Percentiles rank a stretch among this genome's conserved stretches.
Conservation (phyloP, 2,329 filamentous ascomycete genomes). For the Amylocarpus encephaloides region DNA sequence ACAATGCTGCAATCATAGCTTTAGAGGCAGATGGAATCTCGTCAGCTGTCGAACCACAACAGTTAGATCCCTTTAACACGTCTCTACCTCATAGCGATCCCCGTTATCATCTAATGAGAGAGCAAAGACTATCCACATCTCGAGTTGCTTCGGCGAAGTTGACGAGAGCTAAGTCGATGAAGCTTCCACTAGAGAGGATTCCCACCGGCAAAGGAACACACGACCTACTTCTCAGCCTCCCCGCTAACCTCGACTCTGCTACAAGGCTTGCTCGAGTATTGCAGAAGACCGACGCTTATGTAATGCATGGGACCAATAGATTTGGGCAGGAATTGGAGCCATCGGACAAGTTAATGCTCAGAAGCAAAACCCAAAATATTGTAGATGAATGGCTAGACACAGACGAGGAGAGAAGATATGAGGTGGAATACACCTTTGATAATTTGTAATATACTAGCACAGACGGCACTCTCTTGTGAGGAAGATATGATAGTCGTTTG, state of each 20-base stretch:
- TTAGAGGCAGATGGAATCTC: slow-evolving; percentile 11
- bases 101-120: slow-evolving; percentile 29
- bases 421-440: slow-evolving; percentile 19
- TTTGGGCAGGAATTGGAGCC: slow-evolving; percentile 15
- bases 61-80: slow-evolving; percentile 15
- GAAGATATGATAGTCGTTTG: slow-evolving; percentile 1
- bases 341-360: slow-evolving; percentile 7
- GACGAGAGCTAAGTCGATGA: slow-evolving; percentile 23
- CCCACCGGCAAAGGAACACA: slow-evolving; percentile 19
- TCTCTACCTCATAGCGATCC: slow-evolving; percentile 27
- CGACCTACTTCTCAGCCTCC: slow-evolving; percentile 15
- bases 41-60: background rate
- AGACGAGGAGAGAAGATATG: slow-evolving; percentile 6
- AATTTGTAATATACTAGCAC: slow-evolving; percentile 7
- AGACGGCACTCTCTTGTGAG: background rate
- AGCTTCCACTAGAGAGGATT: slow-evolving; percentile 27
- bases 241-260: slow-evolving; percentile 10
- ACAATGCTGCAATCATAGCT: slow-evolving; percentile 25
- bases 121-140: slow-evolving; percentile 20
- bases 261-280: slow-evolving; percentile 5
- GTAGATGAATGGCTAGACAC: slow-evolving; percentile 19
- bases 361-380: slow-evolving; percentile 10
- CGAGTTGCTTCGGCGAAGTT: slow-evolving; percentile 13
- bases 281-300: slow-evolving; percentile 19
- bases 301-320: slow-evolving; percentile 12